phyloP scores from a whole-genome alignment of 805 yeast genomes.

The Henningerozyma blattae region DNA sequence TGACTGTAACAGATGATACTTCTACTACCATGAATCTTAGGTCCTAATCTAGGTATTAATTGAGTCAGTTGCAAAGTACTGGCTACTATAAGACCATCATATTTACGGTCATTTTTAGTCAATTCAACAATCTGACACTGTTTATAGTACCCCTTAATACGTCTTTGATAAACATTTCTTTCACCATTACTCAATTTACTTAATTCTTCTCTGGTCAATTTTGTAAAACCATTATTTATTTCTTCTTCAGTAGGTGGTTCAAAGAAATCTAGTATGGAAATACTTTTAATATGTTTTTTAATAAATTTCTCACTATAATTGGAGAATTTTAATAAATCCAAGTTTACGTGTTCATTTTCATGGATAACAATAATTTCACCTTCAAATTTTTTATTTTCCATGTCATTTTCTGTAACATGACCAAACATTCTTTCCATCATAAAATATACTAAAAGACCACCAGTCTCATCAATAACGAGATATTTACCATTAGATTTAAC shows the following conservation, averaged over 20 bases:
- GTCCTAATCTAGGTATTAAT: slow-evolving; percentile 48
- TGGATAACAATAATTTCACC: slow-evolving; percentile 70
- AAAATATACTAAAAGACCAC: slow-evolving; percentile 78
- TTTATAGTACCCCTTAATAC: slow-evolving; percentile 35
- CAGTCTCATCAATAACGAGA: slow-evolving; percentile 85
- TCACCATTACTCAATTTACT: slow-evolving; percentile 45
- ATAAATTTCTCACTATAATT: slow-evolving; percentile 46
- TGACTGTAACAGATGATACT: slow-evolving; percentile 77
- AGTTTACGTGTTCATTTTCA: slow-evolving; percentile 88
- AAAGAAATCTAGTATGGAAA: slow-evolving; percentile 68
- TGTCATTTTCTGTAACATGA: slow-evolving; percentile 25
- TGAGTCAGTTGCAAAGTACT: slow-evolving; percentile 61
- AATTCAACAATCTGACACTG: slow-evolving; percentile 35
- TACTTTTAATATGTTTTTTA: slow-evolving; percentile 46
- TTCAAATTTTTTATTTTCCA: slow-evolving; percentile 4
- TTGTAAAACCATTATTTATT: slow-evolving; percentile 30
- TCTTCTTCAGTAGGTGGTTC: slow-evolving; percentile 51
- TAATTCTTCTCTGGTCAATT: slow-evolving; percentile 38
- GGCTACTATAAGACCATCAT: slow-evolving; percentile 67
- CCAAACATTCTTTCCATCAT: slow-evolving; percentile 82
- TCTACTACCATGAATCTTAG: slow-evolving; percentile 69
- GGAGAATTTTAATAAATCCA: slow-evolving; percentile 55
- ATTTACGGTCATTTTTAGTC: slow-evolving; percentile 37
- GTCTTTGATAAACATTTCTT: slow-evolving; percentile 54
- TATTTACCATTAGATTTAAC: slow-evolving; percentile 85